A percentile compares a stretch with the other conserved stretches of the same genome.
These are phyloP conservation scores for Diaporthe citriasiana DNA, from an alignment of 2,329 filamentous ascomycete genomes.

Conservation along the genomic window DNA sequence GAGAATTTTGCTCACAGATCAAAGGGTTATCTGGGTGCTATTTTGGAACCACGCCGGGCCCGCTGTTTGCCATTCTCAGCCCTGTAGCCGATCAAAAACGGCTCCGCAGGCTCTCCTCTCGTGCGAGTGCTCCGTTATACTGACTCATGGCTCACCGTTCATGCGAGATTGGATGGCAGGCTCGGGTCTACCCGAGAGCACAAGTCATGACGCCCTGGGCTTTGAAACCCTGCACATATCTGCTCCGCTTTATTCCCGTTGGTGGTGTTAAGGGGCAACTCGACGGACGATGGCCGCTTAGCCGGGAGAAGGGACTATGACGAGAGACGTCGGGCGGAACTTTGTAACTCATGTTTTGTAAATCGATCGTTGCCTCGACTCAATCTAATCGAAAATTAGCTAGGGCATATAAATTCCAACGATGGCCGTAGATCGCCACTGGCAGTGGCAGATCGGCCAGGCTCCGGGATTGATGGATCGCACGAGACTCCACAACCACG, in stretches of 20 bases:
- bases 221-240: constrained; percentile 1
- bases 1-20: background rate
- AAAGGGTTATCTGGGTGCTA: constrained; percentile 20
- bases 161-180: constrained; percentile 19
- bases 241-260: background rate
- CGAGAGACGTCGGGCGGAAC: rapidly evolving
- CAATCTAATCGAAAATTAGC: too few species aligned
- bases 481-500: too few species aligned
- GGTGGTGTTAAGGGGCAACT: background rate
- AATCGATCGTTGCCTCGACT: too few species aligned
- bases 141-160: constrained; percentile 24
- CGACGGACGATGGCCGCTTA: too few species aligned
- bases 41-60: constrained; percentile 21
- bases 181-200: constrained; percentile 18
- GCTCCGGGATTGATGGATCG: too few species aligned
- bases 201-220: background rate
- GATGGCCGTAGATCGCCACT: background rate
- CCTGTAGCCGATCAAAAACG: constrained; percentile 12
- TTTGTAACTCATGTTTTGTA: too few species aligned
- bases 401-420: background rate
- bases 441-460: background rate
- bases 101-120: background rate
- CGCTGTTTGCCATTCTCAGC: constrained; percentile 17
- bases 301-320: background rate
- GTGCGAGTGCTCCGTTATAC: background rate